Evolutionary conservation across 768 basidiomycete genomes (phyloP), one percentile per base, ranked within the genome.

Genomic region (Cyclocybe cylindracea): DNA sequence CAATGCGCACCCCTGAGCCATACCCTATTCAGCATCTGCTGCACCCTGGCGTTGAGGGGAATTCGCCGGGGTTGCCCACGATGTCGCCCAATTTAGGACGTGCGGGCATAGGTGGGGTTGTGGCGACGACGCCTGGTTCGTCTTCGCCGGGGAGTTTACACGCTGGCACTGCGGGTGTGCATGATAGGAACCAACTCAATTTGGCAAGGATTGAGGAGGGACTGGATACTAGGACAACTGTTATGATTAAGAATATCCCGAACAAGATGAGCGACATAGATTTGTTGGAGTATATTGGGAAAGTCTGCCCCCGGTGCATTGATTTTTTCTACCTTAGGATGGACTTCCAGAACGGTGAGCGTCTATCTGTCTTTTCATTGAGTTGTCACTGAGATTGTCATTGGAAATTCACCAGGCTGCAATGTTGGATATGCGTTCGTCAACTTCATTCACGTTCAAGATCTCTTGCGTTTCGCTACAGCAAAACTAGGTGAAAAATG

Each of bases 201-300:
- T 67, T 93, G 10, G 76, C 72, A 39, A 77, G 77, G 51, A 94
- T 95, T 60, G 89, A 88, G 66, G 79, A 78, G 31, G 93, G 93
- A 4, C 67, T 77, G 52, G 91, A 93, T 59, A 91, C 86, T 34
- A 78, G 91, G 32, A 91, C 90, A 33, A 92, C 91, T 29, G 85
- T 92, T 43, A 92, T 91, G 89, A 84, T 91, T 55, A 92, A 94
- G 71, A 95, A 95, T 62, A 90, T 95, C 40, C 93, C 93, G 2
- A 95, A 94, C 70, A 93, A 94, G 68, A 90, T 91, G 88, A 86
- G 77, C 55, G 87, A 91, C 68, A 78, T 74, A 61, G 87, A 91
- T 56, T 64, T 91, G 60, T 74, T 85, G 52, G 68, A 70, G 36
- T 92, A 82, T 61, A 90, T 90, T 55, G 78, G 70, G 45, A 78